Base-by-base conservation (phyloP, 2,329 filamentous ascomycete genomes). In the Colletotrichum sp. region DNA sequence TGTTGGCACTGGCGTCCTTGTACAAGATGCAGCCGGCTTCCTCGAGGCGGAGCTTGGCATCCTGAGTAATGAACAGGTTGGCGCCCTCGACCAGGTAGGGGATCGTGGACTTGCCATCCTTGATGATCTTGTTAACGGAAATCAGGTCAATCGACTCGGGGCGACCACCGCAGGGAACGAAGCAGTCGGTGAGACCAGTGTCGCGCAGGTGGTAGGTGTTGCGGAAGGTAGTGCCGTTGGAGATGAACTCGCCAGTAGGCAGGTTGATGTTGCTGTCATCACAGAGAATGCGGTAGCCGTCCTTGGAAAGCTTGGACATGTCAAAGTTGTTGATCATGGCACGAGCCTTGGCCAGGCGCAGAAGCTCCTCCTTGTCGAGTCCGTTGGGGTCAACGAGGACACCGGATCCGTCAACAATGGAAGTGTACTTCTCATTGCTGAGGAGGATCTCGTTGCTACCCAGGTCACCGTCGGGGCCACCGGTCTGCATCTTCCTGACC, bases 1-100 rank as follows among this genome's bases (percentile, higher is more conserved):
- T 99, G 91, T 99, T 99, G 72, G 96, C 96, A 49, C 95, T 98
- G 7, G 97, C 97, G 85, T 99, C 97, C 88, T 99, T 99, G 93
- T 96, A 98, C 55, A 99, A 87, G 81, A 99, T 92, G 83, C 95
- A 98, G 76, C 97, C 97, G n/a, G 96, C 96, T 80, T 95, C 94
- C 87, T 99, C 97, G 16, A 99, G 92, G 28, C 96, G 95, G 71
- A 99, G 91, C 89, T 99, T 99, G 81, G 96, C 96, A 82, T 99
- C 97, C 86, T 99, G 97, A 1, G 97, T 98, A 87, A 99, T 98
- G 91, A 99, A 99, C 71, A 99, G 90, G 85, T 99, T 99, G 85
- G 97, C 97, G 69, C 97, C 97, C 87, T 99, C 97, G 60, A 99
- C 96, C 70, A 99, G 97, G 87, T 98, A 99, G 1, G 96, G 96